A percentile compares a stretch with the other conserved stretches of the same genome.
phyloP scores from a whole-genome alignment of 441 rosid species.

The Daphne laureola region DNA sequence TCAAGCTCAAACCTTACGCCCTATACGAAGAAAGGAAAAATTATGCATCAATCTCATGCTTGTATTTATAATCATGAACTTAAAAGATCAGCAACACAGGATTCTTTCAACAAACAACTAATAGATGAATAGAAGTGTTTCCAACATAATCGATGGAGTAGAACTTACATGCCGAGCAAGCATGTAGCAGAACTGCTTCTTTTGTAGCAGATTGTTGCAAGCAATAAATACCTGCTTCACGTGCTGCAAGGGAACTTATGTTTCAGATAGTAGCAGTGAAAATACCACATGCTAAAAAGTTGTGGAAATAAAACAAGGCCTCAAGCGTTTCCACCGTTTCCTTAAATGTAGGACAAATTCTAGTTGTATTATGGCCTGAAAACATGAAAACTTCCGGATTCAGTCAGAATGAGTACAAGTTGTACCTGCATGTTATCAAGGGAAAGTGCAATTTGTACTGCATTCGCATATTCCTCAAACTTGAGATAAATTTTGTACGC shows the following conservation, averaged over 20 bases:
- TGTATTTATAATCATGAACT: no score
- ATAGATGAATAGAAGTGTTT: background rate
- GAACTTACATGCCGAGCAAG: conserved; percentile 84
- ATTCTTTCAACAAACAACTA: no score
- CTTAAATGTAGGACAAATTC: no score
- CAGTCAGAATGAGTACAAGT: no score
- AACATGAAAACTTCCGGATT: no score
- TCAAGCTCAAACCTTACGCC: conserved; percentile 73
- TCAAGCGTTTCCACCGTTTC: background rate
- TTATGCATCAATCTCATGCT: background rate
- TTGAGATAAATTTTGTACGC: conserved; percentile 80
- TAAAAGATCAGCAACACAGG: no score
- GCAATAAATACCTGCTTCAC: conserved; percentile 75
- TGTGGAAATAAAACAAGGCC: background rate
- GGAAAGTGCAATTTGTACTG: conserved; percentile 82
- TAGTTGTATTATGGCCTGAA: no score
- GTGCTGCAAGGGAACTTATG: conserved; percentile 35
- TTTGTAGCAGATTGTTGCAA: conserved; percentile 50
- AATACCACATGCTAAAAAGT: no score
- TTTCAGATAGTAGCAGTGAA: no score
- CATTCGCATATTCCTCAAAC: conserved; percentile 69
- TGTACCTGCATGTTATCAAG: conserved; percentile 84
- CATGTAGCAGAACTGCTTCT: conserved; percentile 88
- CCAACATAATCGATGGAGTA: background rate
- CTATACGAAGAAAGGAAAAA: conserved; percentile 27